Percentiles rank a stretch among this genome's conserved stretches.
Evolutionary conservation across 805 yeast species (phyloP).

Genomic region (Clavispora asparagi): DNA sequence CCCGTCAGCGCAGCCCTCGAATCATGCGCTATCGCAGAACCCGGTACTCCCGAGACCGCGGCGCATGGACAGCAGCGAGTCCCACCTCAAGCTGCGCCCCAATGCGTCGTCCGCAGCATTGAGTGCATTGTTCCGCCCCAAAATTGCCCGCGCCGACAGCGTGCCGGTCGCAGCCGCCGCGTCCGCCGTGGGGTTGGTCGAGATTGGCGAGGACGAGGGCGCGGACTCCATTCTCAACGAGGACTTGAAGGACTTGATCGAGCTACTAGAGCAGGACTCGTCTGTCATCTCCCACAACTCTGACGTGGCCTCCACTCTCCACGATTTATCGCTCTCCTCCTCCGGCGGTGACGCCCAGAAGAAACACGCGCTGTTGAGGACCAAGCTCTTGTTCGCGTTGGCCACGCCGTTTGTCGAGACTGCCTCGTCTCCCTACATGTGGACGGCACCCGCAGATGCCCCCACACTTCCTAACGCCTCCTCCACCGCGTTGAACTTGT

Average conservation of each 20-base stretch:
- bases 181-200: not conserved
- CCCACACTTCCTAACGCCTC: slow-evolving; percentile 24
- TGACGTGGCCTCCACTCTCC: slow-evolving; percentile 50
- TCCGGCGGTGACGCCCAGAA: slow-evolving; percentile 21
- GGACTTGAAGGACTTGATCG: slow-evolving; percentile 47
- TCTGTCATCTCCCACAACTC: slow-evolving; percentile 26
- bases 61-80: slow-evolving; percentile 11
- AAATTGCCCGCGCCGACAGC: slow-evolving; percentile 32
- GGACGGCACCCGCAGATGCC: slow-evolving; percentile 8
- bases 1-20: too few species aligned
- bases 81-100: slow-evolving; percentile 27
- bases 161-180: slow-evolving; percentile 16
- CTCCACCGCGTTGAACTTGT: slow-evolving; percentile 24
- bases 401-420: slow-evolving; percentile 62
- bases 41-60: slow-evolving; percentile 3
- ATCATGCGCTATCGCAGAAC: too few species aligned
- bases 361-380: slow-evolving; percentile 39
- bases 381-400: slow-evolving; percentile 52
- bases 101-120: slow-evolving; percentile 45
- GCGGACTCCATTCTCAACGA: slow-evolving; percentile 22
- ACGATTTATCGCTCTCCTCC: slow-evolving; percentile 49
- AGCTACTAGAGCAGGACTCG: slow-evolving; percentile 38
- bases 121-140: slow-evolving; percentile 40
- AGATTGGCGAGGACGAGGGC: not conserved
- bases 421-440: slow-evolving; percentile 20